These are phyloP conservation scores for Exophiala bonariae DNA, from an alignment of 2,329 filamentous ascomycete genomes.

Conservation along the genomic window DNA sequence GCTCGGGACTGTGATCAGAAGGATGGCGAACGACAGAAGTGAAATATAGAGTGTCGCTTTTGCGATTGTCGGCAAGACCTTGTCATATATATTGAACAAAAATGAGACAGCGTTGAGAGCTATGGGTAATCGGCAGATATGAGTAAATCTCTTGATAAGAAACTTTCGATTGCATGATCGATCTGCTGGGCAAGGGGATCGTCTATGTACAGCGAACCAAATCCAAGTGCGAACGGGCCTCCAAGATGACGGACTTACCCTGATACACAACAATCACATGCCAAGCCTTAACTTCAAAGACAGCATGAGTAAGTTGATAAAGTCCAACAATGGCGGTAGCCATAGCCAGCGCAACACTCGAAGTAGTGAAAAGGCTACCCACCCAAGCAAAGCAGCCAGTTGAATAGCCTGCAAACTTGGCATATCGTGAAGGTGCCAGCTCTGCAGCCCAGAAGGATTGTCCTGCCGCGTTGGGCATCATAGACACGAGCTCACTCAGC, in stretches of 20 bases:
- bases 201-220: no score
- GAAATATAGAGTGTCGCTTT: constrained; percentile 47
- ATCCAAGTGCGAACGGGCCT: no score
- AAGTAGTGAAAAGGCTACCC: constrained; percentile 24
- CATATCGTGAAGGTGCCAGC: background rate
- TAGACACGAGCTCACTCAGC: constrained; percentile 53
- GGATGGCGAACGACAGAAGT: constrained; percentile 48
- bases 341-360: constrained; percentile 47
- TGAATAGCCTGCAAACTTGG: constrained; percentile 1
- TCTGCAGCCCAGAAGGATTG: constrained; percentile 41
- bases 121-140: constrained; percentile 26
- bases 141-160: no score
- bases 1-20: constrained; percentile 49
- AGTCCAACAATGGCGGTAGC: constrained; percentile 52
- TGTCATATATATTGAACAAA: constrained; percentile 49
- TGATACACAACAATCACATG: constrained; percentile 6
- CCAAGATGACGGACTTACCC: background rate
- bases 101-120: constrained; percentile 50
- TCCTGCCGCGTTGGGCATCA: constrained; percentile 52
- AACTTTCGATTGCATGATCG: no score
- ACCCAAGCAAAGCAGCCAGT: background rate
- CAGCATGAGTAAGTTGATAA: constrained; percentile 53
- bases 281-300: constrained; percentile 43
- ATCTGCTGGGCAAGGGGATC: no score
- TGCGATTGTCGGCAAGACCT: constrained; percentile 39